phyloP scores from a whole-genome alignment of 2,329 filamentous ascomycete genomes.

The Coniochaeta ligniaria region DNA sequence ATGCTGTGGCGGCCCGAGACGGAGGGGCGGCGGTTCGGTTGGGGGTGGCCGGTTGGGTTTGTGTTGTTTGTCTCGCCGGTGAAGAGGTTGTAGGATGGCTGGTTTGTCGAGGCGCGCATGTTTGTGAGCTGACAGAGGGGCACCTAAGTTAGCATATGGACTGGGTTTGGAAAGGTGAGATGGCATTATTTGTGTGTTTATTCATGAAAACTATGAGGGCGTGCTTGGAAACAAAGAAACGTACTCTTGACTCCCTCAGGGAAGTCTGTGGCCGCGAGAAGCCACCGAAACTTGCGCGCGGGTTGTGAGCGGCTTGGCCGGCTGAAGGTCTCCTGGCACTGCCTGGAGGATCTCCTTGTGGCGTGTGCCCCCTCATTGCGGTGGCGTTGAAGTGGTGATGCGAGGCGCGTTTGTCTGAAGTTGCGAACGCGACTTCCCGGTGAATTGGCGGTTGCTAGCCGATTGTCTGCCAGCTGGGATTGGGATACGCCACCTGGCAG shows the following conservation, averaged over 20 bases:
- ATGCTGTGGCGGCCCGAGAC: neutral
- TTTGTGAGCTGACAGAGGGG: constrained; percentile 1
- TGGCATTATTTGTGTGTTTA: neutral
- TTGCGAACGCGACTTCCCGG: neutral
- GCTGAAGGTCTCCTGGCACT: constrained; percentile 12
- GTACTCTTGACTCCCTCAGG: constrained; percentile 20
- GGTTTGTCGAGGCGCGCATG: constrained; percentile 18
- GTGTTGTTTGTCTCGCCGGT: constrained; percentile 21
- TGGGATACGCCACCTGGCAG: neutral
- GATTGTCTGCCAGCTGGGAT: neutral
- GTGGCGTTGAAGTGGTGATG: neutral
- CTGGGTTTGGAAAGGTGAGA: neutral
- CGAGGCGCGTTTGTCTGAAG: neutral
- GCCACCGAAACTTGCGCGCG: constrained; percentile 4
- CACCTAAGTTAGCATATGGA: neutral
- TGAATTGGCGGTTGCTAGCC: neutral
- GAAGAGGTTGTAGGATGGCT: constrained; percentile 31
- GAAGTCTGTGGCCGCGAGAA: constrained; percentile 17
- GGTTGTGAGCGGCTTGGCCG: neutral
- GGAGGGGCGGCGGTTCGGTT: constrained; percentile 12
- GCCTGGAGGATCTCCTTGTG: constrained; percentile 18
- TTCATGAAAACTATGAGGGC: too few species aligned
- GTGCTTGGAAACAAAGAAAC: constrained; percentile 4
- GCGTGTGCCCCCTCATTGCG: constrained; percentile 12
- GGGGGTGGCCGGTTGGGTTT: constrained; percentile 10